Percentiles rank a stretch among this genome's conserved stretches.
These are phyloP conservation scores for Penicillium sp. DNA, from an alignment of 2,329 filamentous ascomycete species.

Conservation along the genomic window DNA sequence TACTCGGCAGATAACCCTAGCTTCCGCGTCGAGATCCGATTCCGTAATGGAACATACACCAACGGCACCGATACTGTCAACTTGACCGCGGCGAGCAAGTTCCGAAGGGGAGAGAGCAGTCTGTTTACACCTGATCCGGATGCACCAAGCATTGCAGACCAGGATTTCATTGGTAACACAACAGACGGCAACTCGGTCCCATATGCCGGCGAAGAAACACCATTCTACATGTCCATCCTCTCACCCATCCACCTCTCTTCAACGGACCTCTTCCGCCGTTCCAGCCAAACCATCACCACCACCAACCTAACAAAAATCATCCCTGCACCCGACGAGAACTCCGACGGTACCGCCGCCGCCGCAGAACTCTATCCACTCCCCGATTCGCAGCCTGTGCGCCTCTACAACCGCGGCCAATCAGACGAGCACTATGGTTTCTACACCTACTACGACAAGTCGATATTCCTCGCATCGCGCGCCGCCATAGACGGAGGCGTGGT, in stretches of 20 bases:
- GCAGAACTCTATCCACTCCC: conserved; percentile 68
- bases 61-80: conserved; percentile 57
- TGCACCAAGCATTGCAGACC: conserved; percentile 58
- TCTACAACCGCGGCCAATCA: conserved; percentile 74
- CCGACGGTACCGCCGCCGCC: conserved; percentile 66
- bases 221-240: conserved; percentile 78
- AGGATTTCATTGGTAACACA: conserved; percentile 76
- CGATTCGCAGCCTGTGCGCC: conserved; percentile 66
- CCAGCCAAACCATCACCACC: conserved; percentile 23
- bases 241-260: conserved; percentile 39
- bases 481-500: conserved; percentile 42
- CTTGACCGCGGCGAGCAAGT: conserved; percentile 30
- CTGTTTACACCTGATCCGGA: conserved; percentile 43
- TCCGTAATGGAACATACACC: conserved; percentile 51
- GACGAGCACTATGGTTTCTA: conserved; percentile 94
- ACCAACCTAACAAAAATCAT: conserved; percentile 53
- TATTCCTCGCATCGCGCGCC: conserved; percentile 65
- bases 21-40: conserved; percentile 70
- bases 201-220: conserved; percentile 79
- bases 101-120: conserved; percentile 23
- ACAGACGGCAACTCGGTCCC: conserved; percentile 67
- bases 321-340: conserved; percentile 57
- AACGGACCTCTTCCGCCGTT: conserved; percentile 35
- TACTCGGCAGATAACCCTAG: conserved; percentile 66
- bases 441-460: conserved; percentile 80